These are phyloP conservation scores for Helotiales sp. DNA, from an alignment of 2,329 filamentous ascomycete species.

Conservation along the genomic window DNA sequence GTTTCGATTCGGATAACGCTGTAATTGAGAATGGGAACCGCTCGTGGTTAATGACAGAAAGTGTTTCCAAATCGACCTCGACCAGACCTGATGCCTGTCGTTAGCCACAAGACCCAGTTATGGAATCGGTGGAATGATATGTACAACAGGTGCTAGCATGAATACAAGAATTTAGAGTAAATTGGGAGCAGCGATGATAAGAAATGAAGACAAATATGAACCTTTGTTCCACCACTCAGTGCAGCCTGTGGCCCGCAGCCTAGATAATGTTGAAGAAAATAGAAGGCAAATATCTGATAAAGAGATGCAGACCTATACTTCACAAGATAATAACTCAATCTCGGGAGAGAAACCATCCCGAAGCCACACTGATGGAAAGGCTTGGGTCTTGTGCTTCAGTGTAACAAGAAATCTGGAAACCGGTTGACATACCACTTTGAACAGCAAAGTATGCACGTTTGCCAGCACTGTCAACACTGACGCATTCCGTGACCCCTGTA, in stretches of 20 bases:
- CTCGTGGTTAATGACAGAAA: slow-evolving; percentile 71
- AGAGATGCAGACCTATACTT: too few species aligned
- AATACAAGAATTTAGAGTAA: not conserved
- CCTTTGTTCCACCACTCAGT: not conserved
- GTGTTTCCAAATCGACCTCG: slow-evolving; percentile 78
- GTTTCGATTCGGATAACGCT: slow-evolving; percentile 72
- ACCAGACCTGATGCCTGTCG: slow-evolving; percentile 59
- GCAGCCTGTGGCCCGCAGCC: not conserved
- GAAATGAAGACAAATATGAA: not conserved
- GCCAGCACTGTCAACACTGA: slow-evolving; percentile 73
- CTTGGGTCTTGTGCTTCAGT: not conserved
- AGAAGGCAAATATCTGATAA: not conserved
- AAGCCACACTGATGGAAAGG: not conserved
- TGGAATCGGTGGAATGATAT: not conserved
- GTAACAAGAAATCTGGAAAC: not conserved
- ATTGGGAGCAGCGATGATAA: not conserved
- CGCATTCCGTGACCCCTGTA: slow-evolving; percentile 77
- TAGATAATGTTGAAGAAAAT: not conserved
- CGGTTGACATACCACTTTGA: slow-evolving; percentile 61
- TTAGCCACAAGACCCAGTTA: slow-evolving; percentile 28
- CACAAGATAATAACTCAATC: not conserved
- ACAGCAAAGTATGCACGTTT: slow-evolving; percentile 81
- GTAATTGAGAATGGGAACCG: slow-evolving; percentile 84
- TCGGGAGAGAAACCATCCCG: not conserved
- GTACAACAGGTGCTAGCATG: not conserved